Percentiles rank a stretch among this genome's conserved stretches.
These are phyloP conservation scores for Coemansia sp. DNA, from an alignment of 192 early-diverging fungal species.

Conservation along the genomic window DNA sequence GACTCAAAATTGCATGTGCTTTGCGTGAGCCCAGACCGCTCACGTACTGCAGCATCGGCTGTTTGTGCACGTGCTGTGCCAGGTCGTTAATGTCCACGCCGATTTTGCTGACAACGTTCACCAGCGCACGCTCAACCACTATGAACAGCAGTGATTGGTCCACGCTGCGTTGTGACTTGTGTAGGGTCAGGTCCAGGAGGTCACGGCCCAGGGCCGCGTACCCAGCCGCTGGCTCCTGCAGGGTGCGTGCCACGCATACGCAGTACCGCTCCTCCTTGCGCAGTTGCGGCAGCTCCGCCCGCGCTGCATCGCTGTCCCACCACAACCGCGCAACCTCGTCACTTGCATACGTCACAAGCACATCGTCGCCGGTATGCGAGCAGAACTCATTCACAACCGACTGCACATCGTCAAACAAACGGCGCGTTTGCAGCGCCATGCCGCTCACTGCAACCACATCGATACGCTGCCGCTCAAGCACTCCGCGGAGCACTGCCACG, in stretches of 20 bases:
- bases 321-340: slow-evolving; percentile 88
- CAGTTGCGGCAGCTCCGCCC: slow-evolving; percentile 66
- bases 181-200: slow-evolving; percentile 63
- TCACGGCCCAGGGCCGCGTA: slow-evolving; percentile 73
- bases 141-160: slow-evolving; percentile 64
- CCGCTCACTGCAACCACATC: slow-evolving; percentile 83
- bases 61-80: slow-evolving; percentile 62
- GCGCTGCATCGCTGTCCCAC: slow-evolving; percentile 72
- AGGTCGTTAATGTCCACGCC: slow-evolving; percentile 92
- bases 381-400: slow-evolving; percentile 55
- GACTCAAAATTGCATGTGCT: slow-evolving; percentile 70
- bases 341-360: slow-evolving; percentile 68
- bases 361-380: slow-evolving; percentile 50
- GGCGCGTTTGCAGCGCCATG: slow-evolving; percentile 69
- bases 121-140: slow-evolving; percentile 78
- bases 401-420: slow-evolving; percentile 68
- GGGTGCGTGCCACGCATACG: slow-evolving; percentile 73
- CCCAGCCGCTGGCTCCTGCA: slow-evolving; percentile 80
- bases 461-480: slow-evolving; percentile 60
- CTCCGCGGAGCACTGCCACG: slow-evolving; percentile 54
- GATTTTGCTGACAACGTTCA: slow-evolving; percentile 77
- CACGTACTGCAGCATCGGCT: slow-evolving; percentile 79
- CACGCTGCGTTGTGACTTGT: slow-evolving; percentile 71
- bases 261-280: slow-evolving; percentile 80
- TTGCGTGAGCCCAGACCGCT: slow-evolving; percentile 93